phyloP scores from a whole-genome alignment of 805 yeast species.

The Myxozyma lipomycoides region DNA sequence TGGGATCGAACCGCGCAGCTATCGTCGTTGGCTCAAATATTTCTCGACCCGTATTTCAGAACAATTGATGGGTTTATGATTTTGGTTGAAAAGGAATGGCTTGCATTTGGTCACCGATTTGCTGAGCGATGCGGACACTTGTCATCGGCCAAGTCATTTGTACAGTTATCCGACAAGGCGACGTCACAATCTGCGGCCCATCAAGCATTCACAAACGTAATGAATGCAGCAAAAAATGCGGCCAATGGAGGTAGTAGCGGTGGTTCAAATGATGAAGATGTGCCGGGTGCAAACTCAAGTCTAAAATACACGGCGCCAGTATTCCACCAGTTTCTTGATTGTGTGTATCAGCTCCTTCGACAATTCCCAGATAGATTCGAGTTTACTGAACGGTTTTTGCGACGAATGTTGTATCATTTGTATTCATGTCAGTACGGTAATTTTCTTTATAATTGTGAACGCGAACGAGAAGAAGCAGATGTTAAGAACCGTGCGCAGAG shows the following conservation, averaged over 20 bases:
- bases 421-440: constrained; percentile 96
- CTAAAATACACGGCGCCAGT: constrained; percentile 74
- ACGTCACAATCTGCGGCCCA: constrained; percentile 38
- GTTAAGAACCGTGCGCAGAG: constrained; percentile 56
- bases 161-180: constrained; percentile 29
- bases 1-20: constrained; percentile 97
- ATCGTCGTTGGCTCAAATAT: constrained; percentile 74
- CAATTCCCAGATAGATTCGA: constrained; percentile 76
- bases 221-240: constrained; percentile 39
- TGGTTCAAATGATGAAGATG: not conserved
- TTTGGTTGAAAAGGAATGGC: constrained; percentile 90
- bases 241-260: constrained; percentile 17
- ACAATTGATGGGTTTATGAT: constrained; percentile 84
- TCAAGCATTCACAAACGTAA: constrained; percentile 47
- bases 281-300: constrained; percentile 12
- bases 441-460: constrained; percentile 71
- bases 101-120: constrained; percentile 89
- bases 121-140: constrained; percentile 79
- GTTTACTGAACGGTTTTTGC: constrained; percentile 80
- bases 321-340: constrained; percentile 90
- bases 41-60: constrained; percentile 85
- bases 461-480: constrained; percentile 49
- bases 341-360: constrained; percentile 70
- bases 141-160: constrained; percentile 43
- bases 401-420: constrained; percentile 79